Conservation (phyloP, 495 filamentous ascomycete species). For the Aspergillus wentii region DNA sequence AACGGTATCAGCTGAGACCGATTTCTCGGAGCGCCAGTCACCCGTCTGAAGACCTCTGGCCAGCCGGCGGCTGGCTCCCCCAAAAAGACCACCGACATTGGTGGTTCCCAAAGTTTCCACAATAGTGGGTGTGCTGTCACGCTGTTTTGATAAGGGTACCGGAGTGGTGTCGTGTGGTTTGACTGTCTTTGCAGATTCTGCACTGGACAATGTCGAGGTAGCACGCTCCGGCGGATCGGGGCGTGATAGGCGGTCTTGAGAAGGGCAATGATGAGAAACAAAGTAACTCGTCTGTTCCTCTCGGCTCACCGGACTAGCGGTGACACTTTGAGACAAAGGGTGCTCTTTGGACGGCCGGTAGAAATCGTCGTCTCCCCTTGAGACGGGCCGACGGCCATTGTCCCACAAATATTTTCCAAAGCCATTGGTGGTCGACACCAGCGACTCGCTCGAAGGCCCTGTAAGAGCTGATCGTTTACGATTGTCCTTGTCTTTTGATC, state of each 20-base stretch:
- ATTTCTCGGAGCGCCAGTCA: constrained; percentile 42
- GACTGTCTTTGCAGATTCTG: constrained; percentile 59
- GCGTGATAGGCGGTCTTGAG: constrained; percentile 34
- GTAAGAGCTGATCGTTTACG: constrained; percentile 40
- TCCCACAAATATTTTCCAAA: constrained; percentile 34
- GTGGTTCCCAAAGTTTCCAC: constrained; percentile 45
- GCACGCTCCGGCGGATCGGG: constrained; percentile 46
- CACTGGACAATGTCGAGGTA: constrained; percentile 55
- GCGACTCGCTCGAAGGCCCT: constrained; percentile 28
- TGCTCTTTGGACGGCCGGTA: constrained; percentile 52
- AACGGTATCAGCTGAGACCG: constrained; percentile 53
- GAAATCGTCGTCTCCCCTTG: constrained; percentile 63
- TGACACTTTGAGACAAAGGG: constrained; percentile 77
- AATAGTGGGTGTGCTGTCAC: constrained; percentile 36
- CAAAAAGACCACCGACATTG: constrained; percentile 52
- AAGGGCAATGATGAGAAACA: constrained; percentile 25
- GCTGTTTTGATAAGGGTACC: constrained; percentile 29
- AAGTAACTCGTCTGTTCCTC: constrained; percentile 38
- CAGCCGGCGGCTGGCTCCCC: constrained; percentile 48
- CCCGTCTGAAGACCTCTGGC: constrained; percentile 45
- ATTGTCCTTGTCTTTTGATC: constrained; percentile 50
- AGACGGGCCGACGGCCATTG: constrained; percentile 58
- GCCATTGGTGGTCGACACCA: constrained; percentile 22
- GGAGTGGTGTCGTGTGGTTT: constrained; percentile 32
- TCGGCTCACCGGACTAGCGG: constrained; percentile 61